phyloP scores from a whole-genome alignment of 768 basidiomycete genomes.

The Psilocybe tampanensis region DNA sequence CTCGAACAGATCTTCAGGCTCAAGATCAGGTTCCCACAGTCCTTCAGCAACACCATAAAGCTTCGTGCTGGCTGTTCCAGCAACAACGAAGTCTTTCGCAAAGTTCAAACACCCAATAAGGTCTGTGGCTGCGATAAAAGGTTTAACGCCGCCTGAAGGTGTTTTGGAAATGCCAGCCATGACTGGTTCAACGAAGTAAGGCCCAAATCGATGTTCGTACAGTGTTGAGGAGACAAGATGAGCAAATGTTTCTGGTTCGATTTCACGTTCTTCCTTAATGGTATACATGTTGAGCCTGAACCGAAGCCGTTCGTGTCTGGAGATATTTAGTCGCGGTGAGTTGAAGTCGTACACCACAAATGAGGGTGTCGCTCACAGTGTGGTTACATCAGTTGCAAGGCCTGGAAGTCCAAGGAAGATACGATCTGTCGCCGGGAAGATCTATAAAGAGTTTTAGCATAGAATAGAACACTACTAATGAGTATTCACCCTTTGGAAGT shows the following conservation, averaged over 20 bases:
- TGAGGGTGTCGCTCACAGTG: constrained; percentile 59
- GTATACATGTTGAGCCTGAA: constrained; percentile 99
- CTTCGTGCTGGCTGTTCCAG: constrained; percentile 91
- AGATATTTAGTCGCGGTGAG: constrained; percentile 1
- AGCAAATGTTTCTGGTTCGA: constrained; percentile 94
- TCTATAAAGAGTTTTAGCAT: constrained; percentile 45
- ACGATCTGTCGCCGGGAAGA: constrained; percentile 92
- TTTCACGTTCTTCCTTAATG: constrained; percentile 98
- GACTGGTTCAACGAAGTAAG: constrained; percentile 96
- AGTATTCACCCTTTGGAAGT: constrained; percentile 86
- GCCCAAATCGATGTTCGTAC: constrained; percentile 94
- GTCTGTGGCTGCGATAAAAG: constrained; percentile 96
- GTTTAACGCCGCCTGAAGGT: constrained; percentile 71
- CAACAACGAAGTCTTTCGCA: constrained; percentile 96
- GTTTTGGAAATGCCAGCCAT: constrained; percentile 87
- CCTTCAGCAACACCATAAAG: constrained; percentile 97
- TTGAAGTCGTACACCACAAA: constrained; percentile 1
- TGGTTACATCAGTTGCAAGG: constrained; percentile 90
- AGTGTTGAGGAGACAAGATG: constrained; percentile 94
- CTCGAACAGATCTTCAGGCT: constrained; percentile 96
- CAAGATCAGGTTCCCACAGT: constrained; percentile 97
- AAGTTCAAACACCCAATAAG: constrained; percentile 92
- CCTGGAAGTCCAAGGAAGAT: constrained; percentile 92
- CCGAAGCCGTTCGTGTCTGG: constrained; percentile 88
- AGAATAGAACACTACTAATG: constrained; percentile 7